Base-by-base conservation (phyloP, 2,329 filamentous ascomycete species). In the Dothidotthia symphoricarpi region DNA sequence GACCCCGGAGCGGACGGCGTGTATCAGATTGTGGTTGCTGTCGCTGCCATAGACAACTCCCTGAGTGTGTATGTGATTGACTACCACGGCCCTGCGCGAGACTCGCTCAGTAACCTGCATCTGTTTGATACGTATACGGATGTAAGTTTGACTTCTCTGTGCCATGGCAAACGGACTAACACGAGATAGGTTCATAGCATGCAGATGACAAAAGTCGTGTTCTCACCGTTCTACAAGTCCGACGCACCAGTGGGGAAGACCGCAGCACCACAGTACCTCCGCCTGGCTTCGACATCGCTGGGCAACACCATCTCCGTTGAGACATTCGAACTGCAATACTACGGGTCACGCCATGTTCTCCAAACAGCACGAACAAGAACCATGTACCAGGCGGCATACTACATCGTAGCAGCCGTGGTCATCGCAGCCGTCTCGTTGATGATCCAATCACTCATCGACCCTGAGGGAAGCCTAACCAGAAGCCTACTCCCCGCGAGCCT, bases 221-320 rank as follows among this genome's bases (percentile, higher is more conserved):
- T 73, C 45, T 69, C 69, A 10, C 67, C 70, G 1, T 74, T 74
- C 49, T 61, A 69, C 47, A 67, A 69, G 15, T 69, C 58, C 2
- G 52, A 59, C 9, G 28, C 43, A 11, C 38, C 51, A 3, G 36
- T 45, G 14, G 44, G 46, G 11, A 55, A 56, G 19, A 57, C 58
- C 14, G 53, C 55, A 9, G 61, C 59, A 25, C 73, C 78, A 12
- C 77, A 82, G 53, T 80, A 80, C 56, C 71, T 94, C 51, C 87
- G 86, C 54, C 78, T 95, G 3, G 89, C 87, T 19, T 90, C 86
- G 31, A 85, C 88, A 27, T 88, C 85, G 32, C 82, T 94, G 53
- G 84, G 82, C 43, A 90, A 89, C 62, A 86, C 82, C 0, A 80
- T 89, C 27, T 81, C 85, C 19, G 82, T 95, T 16, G 87, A 95